phyloP scores from a whole-genome alignment of 805 yeast genomes.

The Kodamaea fukazawae region DNA sequence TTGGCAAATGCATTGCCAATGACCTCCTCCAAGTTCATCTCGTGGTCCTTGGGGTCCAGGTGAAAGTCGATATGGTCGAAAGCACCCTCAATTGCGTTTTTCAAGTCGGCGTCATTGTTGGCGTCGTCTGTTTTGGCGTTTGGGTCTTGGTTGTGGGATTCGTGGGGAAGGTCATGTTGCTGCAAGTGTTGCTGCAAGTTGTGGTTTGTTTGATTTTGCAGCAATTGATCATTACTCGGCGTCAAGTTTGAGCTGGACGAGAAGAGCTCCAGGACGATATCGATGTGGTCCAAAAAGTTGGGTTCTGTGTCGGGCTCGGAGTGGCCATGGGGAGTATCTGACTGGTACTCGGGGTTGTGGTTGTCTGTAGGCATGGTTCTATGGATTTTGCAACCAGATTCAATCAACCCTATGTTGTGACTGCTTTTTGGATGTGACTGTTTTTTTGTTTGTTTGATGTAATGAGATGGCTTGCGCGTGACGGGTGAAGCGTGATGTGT shows the following conservation, averaged over 20 bases:
- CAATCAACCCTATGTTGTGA: constrained; percentile 16
- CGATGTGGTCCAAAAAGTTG: constrained; percentile 8
- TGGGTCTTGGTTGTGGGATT: too few relatives aligned
- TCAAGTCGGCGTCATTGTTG: constrained; percentile 24
- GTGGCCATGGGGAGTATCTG: too few relatives aligned
- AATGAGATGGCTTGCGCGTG: too few relatives aligned
- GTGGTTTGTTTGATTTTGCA: constrained; percentile 9
- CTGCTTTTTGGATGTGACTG: constrained; percentile 23
- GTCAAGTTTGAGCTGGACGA: not conserved
- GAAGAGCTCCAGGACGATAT: constrained; percentile 10
- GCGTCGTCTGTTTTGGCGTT: not conserved
- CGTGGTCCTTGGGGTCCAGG: constrained; percentile 4
- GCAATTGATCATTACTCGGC: constrained; percentile 9
- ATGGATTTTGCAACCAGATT: too few relatives aligned
- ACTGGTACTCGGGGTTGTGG: constrained; percentile 4
- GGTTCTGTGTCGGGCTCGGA: too few relatives aligned
- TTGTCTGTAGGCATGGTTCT: not conserved
- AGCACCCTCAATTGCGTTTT: constrained; percentile 39
- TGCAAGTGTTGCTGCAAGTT: not conserved
- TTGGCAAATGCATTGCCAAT: constrained; percentile 11
- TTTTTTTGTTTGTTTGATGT: constrained; percentile 13
- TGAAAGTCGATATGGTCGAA: constrained; percentile 31
- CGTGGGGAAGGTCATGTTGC: not conserved
- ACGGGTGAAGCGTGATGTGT: too few relatives aligned
- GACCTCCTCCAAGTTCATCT: constrained; percentile 3